Evolutionary conservation across 2,329 filamentous ascomycete genomes (phyloP).

Genomic region (Didymella glomerata): DNA sequence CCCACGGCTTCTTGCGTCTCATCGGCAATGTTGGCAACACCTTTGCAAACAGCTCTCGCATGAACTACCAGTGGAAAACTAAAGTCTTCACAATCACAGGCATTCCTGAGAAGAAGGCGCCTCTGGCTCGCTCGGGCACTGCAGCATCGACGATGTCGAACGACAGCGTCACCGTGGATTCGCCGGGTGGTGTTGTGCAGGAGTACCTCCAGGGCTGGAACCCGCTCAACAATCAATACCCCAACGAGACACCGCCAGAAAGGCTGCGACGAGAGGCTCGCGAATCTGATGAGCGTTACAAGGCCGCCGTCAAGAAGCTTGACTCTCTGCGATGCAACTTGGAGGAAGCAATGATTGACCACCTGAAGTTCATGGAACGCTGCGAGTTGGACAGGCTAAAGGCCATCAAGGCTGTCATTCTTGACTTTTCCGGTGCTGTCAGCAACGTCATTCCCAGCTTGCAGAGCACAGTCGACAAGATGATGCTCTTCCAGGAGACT

Average conservation of each 20-base stretch:
- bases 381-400: conserved; percentile 96
- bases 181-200: conserved; percentile 82
- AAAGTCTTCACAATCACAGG: conserved; percentile 90
- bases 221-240: conserved; percentile 84
- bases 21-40: conserved; percentile 94
- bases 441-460: conserved; percentile 97
- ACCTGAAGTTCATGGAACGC: conserved; percentile 94
- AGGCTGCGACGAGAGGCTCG: conserved; percentile 86
- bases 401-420: conserved; percentile 96
- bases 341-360: conserved; percentile 93
- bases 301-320: conserved; percentile 81
- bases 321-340: conserved; percentile 91
- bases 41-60: conserved; percentile 95
- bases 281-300: conserved; percentile 94
- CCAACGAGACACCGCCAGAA: conserved; percentile 92
- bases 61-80: conserved; percentile 97
- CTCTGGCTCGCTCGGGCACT: conserved; percentile 77
- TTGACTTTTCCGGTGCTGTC: conserved; percentile 96
- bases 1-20: conserved; percentile 84
- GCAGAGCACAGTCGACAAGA: conserved; percentile 95
- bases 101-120: conserved; percentile 84
- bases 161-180: conserved; percentile 69
- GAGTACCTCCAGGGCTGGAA: conserved; percentile 95
- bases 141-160: conserved; percentile 58
- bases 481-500: conserved; percentile 99